Conservation (phyloP, 345 rosid genomes). For the Limnanthes douglasii region DNA sequence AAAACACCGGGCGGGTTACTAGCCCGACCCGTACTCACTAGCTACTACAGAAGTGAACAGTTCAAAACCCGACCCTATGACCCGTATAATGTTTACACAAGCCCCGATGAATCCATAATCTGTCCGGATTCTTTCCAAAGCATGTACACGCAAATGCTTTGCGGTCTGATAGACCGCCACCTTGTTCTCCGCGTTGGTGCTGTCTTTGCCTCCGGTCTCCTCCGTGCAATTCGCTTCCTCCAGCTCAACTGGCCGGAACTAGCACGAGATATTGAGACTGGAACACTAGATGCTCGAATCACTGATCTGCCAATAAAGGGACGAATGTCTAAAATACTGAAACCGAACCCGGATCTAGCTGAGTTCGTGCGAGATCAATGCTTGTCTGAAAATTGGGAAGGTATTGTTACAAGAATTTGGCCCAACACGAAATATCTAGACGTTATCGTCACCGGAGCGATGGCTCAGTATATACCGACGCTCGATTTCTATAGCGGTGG, state of each 20-base stretch:
- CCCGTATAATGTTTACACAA: slow-evolving; percentile 76
- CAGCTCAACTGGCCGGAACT: slow-evolving; percentile 65
- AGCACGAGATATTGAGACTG: slow-evolving; percentile 46
- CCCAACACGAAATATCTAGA: slow-evolving; percentile 83
- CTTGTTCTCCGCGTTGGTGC: slow-evolving; percentile 85
- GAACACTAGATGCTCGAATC: slow-evolving; percentile 31
- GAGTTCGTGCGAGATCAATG: slow-evolving; percentile 37
- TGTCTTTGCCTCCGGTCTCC: slow-evolving; percentile 84
- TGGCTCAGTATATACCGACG: slow-evolving; percentile 95
- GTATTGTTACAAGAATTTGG: slow-evolving; percentile 68
- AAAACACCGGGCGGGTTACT: slow-evolving; percentile 75
- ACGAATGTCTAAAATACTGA: slow-evolving; percentile 25
- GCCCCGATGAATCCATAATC: slow-evolving; percentile 88
- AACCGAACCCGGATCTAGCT: slow-evolving; percentile 45
- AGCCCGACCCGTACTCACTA: slow-evolving; percentile 91
- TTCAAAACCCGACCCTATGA: slow-evolving; percentile 78
- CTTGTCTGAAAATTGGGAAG: slow-evolving; percentile 45
- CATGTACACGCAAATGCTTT: slow-evolving; percentile 92
- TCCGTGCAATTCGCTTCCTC: slow-evolving; percentile 81
- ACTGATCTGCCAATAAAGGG: slow-evolving; percentile 30
- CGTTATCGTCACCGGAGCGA: slow-evolving; percentile 90
- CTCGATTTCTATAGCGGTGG: slow-evolving; percentile 83
- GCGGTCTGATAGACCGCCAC: slow-evolving; percentile 62
- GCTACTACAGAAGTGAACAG: slow-evolving; percentile 87
- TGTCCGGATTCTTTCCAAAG: slow-evolving; percentile 89